Conservation (phyloP, 371 early-diverging fungal genomes). For the Apophysomyces variabilis region DNA sequence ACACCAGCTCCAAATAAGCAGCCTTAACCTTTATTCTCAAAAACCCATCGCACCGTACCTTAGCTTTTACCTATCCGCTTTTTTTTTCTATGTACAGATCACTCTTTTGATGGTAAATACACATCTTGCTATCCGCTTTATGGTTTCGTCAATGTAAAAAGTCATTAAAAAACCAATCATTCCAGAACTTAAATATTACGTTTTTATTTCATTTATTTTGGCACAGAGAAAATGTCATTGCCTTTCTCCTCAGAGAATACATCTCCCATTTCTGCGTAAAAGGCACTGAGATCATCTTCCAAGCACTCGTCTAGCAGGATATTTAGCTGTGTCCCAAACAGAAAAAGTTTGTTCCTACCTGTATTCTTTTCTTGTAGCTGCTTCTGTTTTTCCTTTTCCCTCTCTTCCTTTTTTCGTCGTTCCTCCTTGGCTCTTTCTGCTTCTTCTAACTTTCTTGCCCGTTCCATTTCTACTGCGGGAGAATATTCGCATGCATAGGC, state of each 20-base stretch:
- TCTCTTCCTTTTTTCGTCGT: conserved; percentile 26
- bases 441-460: conserved; percentile 29
- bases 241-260: conserved; percentile 32
- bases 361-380: conserved; percentile 15
- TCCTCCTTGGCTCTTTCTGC: conserved; percentile 29
- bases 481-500: conserved; percentile 50
- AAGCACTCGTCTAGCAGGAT: conserved; percentile 21
- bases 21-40: neutral
- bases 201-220: conserved; percentile 26
- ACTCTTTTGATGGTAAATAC: conserved; percentile 8
- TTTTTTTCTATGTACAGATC: conserved; percentile 25
- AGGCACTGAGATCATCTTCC: conserved; percentile 50
- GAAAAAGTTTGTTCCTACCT: conserved; percentile 3
- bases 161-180: conserved; percentile 17
- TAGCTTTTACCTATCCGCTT: conserved; percentile 27
- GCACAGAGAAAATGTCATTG: conserved; percentile 48
- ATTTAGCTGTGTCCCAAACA: neutral
- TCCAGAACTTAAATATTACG: neutral
- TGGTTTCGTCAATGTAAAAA: conserved; percentile 22
- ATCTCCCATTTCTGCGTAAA: conserved; percentile 51
- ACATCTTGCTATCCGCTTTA: conserved; percentile 15
- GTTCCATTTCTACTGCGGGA: conserved; percentile 27
- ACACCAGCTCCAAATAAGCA: conserved; percentile 81
- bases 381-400: conserved; percentile 19
- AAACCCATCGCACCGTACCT: conserved; percentile 8